These are phyloP conservation scores for Thelonectria discophora DNA, from an alignment of 2,329 filamentous ascomycete genomes.

Conservation along the genomic window DNA sequence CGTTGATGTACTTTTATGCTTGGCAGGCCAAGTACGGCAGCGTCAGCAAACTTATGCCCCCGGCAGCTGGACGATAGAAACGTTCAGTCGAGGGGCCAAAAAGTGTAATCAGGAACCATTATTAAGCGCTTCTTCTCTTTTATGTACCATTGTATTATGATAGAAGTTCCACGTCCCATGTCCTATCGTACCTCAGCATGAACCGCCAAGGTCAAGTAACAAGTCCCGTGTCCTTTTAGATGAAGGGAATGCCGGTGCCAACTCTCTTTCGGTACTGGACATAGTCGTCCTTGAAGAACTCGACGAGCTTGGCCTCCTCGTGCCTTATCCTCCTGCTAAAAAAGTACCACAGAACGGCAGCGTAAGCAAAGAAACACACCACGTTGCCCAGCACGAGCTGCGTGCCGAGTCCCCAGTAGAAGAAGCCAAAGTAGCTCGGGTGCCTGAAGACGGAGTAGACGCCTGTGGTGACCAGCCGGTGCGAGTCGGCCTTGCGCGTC, in stretches of 20 bases:
- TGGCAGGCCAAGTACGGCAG: constrained; percentile 98
- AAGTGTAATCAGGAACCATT: not conserved
- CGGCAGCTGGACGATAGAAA: constrained; percentile 20
- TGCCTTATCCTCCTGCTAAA: constrained; percentile 77
- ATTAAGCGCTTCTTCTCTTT: not conserved
- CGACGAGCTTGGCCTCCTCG: constrained; percentile 80
- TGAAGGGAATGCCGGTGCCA: constrained; percentile 81
- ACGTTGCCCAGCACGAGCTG: constrained; percentile 89
- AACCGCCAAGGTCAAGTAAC: not conserved
- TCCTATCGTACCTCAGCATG: not conserved
- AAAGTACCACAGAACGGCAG: constrained; percentile 82
- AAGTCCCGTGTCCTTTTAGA: constrained; percentile 28
- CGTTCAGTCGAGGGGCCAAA: not conserved
- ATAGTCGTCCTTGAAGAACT: constrained; percentile 89
- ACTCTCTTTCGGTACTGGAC: constrained; percentile 75
- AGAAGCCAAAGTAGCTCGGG: constrained; percentile 97
- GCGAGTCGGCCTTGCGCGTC: constrained; percentile 70
- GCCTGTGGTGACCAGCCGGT: constrained; percentile 83
- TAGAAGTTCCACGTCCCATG: not conserved
- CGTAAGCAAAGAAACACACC: constrained; percentile 79
- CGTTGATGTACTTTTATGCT: constrained; percentile 94
- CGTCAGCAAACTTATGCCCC: constrained; percentile 62
- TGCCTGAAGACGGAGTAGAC: constrained; percentile 82
- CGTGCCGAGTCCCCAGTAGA: constrained; percentile 97
- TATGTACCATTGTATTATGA: constrained; percentile 4